Evolutionary conservation across 179 eudicot species (phyloP), one percentile per base, ranked within the genome.

Genomic region (Amaranthus tricolor): DNA sequence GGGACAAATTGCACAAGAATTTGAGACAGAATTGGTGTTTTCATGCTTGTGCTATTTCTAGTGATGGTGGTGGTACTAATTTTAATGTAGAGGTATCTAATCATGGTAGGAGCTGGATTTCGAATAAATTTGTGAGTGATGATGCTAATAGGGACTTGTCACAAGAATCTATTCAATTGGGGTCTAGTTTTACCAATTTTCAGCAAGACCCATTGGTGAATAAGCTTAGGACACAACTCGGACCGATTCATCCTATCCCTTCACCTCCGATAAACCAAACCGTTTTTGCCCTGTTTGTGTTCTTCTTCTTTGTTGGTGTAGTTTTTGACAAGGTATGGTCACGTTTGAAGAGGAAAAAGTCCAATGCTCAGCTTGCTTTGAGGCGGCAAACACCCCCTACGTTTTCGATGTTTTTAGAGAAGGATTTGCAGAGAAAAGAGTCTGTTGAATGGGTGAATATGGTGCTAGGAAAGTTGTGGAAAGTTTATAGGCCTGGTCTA

Each of bases 391-490:
- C 92, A 56, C 96, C 96, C 52, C 82, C 89, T 6, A 88, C 88
- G 53, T 76, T 90, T 75, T 90, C 98, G 7, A 77, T 84, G 84
- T 84, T 90, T 62, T 75, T 92, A 53, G 97, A 94, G 85, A 90
- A 90, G 84, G 98, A 90, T 84, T 87, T 92, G 86, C 96, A 89
- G 84, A 89, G 98, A 84, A 94, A 94, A 85, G 98, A 94, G 78
- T 90, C 98, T 3, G 98, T 94, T 49, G 98, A 94, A 78, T 94
- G 98, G 98, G 98, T 94, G 51, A 94, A 94, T 71, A 94, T 94
- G 98, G 98, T 94, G 75, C 74, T 94, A 81, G 97, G 91, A 76
- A 94, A 94, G 87, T 82, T 94, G 74, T 94, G 98, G 98, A 87
- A 88, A 86, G 98, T 94, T 66, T 94, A 94, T 68, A 88, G 86